Percentiles rank a stretch among this genome's conserved stretches.
These are phyloP conservation scores for Isatis tinctoria DNA, from an alignment of 345 rosid genomes.

Conservation along the genomic window DNA sequence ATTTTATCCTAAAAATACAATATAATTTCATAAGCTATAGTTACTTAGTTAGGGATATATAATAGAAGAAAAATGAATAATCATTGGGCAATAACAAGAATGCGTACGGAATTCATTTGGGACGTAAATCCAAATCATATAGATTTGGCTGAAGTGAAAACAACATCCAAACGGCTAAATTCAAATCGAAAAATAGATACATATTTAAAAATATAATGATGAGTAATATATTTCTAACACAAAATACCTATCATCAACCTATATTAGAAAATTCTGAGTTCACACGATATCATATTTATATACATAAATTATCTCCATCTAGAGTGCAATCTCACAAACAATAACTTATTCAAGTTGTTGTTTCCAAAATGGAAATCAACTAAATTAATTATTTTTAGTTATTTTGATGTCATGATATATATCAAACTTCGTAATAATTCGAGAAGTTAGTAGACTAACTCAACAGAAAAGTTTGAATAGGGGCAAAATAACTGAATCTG, in stretches of 20 bases:
- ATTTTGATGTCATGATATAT: no score
- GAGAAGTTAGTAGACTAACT: no score
- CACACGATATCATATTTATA: neutral
- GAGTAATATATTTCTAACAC: no score
- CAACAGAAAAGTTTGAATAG: no score
- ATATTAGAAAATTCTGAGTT: neutral
- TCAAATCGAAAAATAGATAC: neutral
- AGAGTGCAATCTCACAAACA: no score
- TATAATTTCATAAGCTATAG: neutral
- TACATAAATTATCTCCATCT: no score
- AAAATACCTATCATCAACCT: neutral
- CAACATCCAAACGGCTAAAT: neutral
- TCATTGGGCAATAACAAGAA: neutral
- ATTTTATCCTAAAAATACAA: neutral
- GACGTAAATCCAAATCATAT: conserved; percentile 5
- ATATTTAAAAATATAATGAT: neutral
- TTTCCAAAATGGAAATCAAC: no score
- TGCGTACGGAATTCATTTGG: conserved; percentile 9
- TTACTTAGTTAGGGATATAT: no score
- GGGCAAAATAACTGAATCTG: no score
- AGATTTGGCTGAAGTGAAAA: conserved; percentile 2
- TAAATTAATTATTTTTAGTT: no score
- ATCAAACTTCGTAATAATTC: no score
- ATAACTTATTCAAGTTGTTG: no score
- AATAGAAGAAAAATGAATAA: neutral